Evolutionary conservation across 768 basidiomycete species (phyloP), one percentile per base, ranked within the genome.

Genomic region (Sporobolomyces phaffii): DNA sequence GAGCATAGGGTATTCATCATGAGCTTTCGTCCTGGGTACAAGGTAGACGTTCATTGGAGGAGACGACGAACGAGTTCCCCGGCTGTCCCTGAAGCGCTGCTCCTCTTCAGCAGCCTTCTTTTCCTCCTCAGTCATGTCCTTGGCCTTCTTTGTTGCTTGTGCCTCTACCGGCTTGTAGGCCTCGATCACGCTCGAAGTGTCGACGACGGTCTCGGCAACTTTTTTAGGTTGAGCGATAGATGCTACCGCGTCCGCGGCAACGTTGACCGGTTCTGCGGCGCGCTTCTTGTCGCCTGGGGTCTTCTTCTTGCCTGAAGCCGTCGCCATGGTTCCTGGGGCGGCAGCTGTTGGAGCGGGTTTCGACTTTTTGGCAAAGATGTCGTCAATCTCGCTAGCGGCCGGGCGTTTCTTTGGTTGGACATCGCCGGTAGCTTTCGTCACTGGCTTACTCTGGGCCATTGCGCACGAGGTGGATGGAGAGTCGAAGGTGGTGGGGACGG

Each of bases 381-480:
- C 70, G 70, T 72, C 70, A 28, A 72, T 72, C 53, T 72, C 69
- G 60, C 54, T 34, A 45, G 49, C 63, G n/a, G 45, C 47, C 1
- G 59, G 18, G 31, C 60, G 54, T 40, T 65, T 65, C 61, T 49
- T 60, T 7, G 48, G 50, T 40, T 62, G 56, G 24, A 26, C n/a
- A 20, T 54, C 48, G 36, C n/a, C 51, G 28, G n/a, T 43, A 45
- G 47, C 20, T 17, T 28, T 56, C 14, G 11, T 26, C 26, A 38
- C 31, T 9, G n/a, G n/a, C n/a, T n/a, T n/a, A n/a, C n/a, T n/a
- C n/a, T n/a, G n/a, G n/a, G n/a, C n/a, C n/a, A n/a, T n/a, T n/a
- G n/a, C n/a, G n/a, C n/a, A n/a, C n/a, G n/a, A n/a, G n/a, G n/a
- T n/a, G n/a, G n/a, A n/a, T n/a, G n/a, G n/a, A n/a, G n/a, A n/a